phyloP scores from a whole-genome alignment of 2,329 filamentous ascomycete species.

The Pyrenophora tritici-repentis region DNA sequence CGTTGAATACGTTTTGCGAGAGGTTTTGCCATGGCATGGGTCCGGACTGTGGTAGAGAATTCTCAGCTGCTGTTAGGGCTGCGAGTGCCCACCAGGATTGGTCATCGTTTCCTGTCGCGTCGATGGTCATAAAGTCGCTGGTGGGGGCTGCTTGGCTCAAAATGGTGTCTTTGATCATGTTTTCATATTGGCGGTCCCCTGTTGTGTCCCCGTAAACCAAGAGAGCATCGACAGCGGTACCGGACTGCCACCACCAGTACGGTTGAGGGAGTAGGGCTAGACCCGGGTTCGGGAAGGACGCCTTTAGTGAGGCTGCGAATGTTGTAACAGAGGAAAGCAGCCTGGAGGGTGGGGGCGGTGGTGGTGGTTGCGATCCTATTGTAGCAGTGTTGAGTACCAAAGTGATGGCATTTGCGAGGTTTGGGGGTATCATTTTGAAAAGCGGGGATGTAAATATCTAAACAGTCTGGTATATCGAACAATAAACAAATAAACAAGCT shows the following conservation, averaged over 20 bases:
- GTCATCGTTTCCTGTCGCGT: slow-evolving; percentile 68
- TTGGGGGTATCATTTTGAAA: slow-evolving; percentile 11
- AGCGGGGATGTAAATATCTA: not conserved
- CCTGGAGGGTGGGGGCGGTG: slow-evolving; percentile 9
- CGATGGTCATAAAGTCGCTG: slow-evolving; percentile 48
- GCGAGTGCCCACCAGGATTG: slow-evolving; percentile 74
- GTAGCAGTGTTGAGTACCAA: slow-evolving; percentile 7
- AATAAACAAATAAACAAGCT: no score
- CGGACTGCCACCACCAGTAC: slow-evolving; percentile 42
- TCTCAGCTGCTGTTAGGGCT: slow-evolving; percentile 69
- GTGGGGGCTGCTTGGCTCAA: slow-evolving; percentile 29
- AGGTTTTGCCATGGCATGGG: slow-evolving; percentile 65
- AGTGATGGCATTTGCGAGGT: slow-evolving; percentile 7
- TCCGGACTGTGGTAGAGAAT: slow-evolving; percentile 59
- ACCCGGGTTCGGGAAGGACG: slow-evolving; percentile 22
- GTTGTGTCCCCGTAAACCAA: slow-evolving; percentile 51
- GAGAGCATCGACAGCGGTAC: slow-evolving; percentile 31
- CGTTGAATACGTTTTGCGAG: slow-evolving; percentile 72
- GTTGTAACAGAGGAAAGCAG: slow-evolving; percentile 20
- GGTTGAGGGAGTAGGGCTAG: slow-evolving; percentile 27
- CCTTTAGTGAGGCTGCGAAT: slow-evolving; percentile 24
- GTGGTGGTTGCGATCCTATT: slow-evolving; percentile 4
- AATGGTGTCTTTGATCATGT: slow-evolving; percentile 34
- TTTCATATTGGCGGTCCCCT: slow-evolving; percentile 48
- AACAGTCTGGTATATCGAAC: not conserved